phyloP scores from a whole-genome alignment of 768 basidiomycete genomes.

The Cyclocybe cylindracea region DNA sequence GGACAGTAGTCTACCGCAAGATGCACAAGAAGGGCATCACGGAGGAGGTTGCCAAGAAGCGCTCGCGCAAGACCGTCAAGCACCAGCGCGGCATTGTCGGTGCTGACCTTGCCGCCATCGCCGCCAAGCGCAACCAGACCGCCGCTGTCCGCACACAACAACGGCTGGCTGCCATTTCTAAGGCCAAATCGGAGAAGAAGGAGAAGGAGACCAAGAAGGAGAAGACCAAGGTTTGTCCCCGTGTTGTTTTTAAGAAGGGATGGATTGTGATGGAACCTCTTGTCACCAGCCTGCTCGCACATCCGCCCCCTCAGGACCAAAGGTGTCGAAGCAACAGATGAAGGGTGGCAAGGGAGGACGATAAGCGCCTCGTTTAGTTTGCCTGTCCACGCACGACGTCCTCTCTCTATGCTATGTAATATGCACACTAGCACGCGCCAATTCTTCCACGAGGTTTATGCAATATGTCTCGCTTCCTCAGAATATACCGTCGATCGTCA shows the following conservation, averaged over 20 bases:
- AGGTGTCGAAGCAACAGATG: constrained; percentile 95
- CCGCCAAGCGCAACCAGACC: constrained; percentile 92
- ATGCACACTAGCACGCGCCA: constrained; percentile 7
- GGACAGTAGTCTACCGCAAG: constrained; percentile 91
- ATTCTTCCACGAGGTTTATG: too few species aligned
- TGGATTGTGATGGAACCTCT: constrained; percentile 3
- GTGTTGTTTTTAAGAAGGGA: not conserved
- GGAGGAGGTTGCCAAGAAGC: constrained; percentile 99
- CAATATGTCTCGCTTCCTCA: too few species aligned
- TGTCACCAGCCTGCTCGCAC: constrained; percentile 55
- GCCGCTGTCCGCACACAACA: constrained; percentile 79
- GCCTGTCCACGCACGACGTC: constrained; percentile 2
- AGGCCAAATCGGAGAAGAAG: constrained; percentile 97
- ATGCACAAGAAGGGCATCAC: constrained; percentile 99
- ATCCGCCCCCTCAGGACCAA: constrained; percentile 62
- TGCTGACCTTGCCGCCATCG: constrained; percentile 89
- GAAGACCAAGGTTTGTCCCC: constrained; percentile 71
- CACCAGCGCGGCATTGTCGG: constrained; percentile 98
- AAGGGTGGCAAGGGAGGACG: constrained; percentile 85
- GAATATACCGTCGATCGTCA: too few species aligned
- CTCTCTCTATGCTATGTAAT: constrained; percentile 14
- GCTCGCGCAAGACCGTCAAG: constrained; percentile 95
- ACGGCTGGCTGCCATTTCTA: constrained; percentile 83
- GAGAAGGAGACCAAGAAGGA: constrained; percentile 92
- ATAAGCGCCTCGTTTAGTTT: constrained; percentile 36